These are phyloP conservation scores for Kluyveromyces sp. DNA, from an alignment of 1,139 yeast genomes.

Conservation along the genomic window DNA sequence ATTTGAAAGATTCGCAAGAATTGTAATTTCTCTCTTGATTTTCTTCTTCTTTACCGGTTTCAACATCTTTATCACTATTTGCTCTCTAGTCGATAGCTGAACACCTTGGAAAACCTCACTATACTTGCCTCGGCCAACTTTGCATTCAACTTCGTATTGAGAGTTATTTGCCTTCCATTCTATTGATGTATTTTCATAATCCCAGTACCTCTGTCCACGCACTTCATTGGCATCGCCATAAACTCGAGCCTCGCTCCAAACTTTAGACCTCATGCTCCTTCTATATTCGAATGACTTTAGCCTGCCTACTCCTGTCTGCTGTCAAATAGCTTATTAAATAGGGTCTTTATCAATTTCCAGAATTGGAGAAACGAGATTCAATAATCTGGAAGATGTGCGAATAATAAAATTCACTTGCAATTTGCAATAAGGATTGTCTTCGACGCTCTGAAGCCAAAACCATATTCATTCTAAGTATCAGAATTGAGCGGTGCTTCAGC, in stretches of 20 bases:
- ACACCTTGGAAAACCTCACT: conserved; percentile 90
- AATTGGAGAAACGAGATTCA: too few species aligned
- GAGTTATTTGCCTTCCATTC: conserved; percentile 41
- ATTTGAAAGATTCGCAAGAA: conserved; percentile 64
- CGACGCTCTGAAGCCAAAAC: too few species aligned
- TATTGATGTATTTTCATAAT: conserved; percentile 63
- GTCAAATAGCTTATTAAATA: too few species aligned
- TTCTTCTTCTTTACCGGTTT: conserved; percentile 97
- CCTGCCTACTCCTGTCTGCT: background rate
- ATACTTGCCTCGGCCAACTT: conserved; percentile 95
- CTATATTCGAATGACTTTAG: background rate
- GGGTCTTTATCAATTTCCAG: too few species aligned
- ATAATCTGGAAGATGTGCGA: too few species aligned
- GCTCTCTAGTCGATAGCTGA: conserved; percentile 45
- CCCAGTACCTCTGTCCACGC: conserved; percentile 88
- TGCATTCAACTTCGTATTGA: conserved; percentile 82
- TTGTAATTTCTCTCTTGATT: conserved; percentile 90
- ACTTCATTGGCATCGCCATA: conserved; percentile 78
- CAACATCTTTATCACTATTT: conserved; percentile 83
- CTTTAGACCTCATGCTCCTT: conserved; percentile 22
- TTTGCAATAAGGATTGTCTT: too few species aligned
- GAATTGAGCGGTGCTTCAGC: too few species aligned
- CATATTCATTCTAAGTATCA: too few species aligned
- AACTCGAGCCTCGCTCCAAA: conserved; percentile 68
- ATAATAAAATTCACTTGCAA: too few species aligned